These are phyloP conservation scores for Amanita pseudoporphyria DNA, from an alignment of 768 basidiomycete species.

Conservation along the genomic window DNA sequence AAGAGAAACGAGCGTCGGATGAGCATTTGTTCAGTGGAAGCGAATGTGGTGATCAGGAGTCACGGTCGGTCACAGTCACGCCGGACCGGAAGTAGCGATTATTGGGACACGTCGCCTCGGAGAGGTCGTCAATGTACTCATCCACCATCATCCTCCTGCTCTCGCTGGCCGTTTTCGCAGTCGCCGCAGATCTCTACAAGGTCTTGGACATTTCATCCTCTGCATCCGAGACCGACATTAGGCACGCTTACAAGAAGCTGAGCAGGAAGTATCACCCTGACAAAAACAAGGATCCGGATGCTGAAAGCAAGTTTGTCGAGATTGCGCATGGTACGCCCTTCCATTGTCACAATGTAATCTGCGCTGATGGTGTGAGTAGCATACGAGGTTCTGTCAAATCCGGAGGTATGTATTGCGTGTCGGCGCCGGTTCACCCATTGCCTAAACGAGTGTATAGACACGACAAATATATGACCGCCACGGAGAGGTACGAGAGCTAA, in stretches of 20 bases:
- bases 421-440: not conserved
- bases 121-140: conserved; percentile 19
- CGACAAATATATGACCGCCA: conserved; percentile 88
- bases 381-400: conserved; percentile 88
- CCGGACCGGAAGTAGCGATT: not conserved
- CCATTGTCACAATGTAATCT: not conserved
- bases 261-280: conserved; percentile 91
- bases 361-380: conserved; percentile 33
- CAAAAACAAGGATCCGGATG: conserved; percentile 81
- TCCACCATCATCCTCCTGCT: conserved; percentile 27
- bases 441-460: conserved; percentile 44
- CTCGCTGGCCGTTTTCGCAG: conserved; percentile 25
- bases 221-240: conserved; percentile 82
- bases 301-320: conserved; percentile 83
- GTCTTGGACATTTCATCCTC: conserved; percentile 68
- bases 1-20: not conserved
- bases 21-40: not conserved
- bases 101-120: conserved; percentile 6
- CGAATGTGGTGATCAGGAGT: not conserved
- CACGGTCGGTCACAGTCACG: conserved; percentile 1
- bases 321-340: conserved; percentile 68
- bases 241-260: conserved; percentile 84
- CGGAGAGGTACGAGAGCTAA: conserved; percentile 56
- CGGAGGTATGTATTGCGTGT: conserved; percentile 42
- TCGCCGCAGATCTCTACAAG: conserved; percentile 75